Conservation (phyloP, 2,329 filamentous ascomycete species). For the Stemphylium beticola region DNA sequence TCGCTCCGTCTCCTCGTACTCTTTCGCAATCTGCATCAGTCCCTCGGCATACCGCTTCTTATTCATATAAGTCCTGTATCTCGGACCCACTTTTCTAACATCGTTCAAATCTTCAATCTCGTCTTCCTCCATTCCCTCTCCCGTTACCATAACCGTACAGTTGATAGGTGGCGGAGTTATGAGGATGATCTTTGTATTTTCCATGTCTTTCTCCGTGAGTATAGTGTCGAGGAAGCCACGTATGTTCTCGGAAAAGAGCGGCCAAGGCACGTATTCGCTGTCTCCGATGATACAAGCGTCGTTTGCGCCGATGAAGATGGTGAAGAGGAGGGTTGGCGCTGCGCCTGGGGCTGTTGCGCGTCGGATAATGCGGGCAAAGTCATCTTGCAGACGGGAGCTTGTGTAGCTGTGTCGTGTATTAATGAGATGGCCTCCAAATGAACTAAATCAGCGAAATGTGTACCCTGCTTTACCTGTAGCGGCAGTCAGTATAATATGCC, state of each 20-base stretch:
- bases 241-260: constrained; percentile 44
- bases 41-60: constrained; percentile 49
- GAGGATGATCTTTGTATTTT: constrained; percentile 45
- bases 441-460: background rate
- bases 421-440: background rate
- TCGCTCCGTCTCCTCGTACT: constrained; percentile 41
- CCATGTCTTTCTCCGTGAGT: constrained; percentile 36
- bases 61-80: constrained; percentile 45
- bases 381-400: constrained; percentile 26
- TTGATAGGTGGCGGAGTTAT: constrained; percentile 50
- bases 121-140: background rate
- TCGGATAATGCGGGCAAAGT: constrained; percentile 35
- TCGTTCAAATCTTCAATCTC: constrained; percentile 11
- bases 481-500: background rate
- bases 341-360: constrained; percentile 24
- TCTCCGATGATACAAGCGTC: constrained; percentile 43
- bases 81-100: constrained; percentile 21
- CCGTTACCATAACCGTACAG: constrained; percentile 15
- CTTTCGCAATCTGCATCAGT: constrained; percentile 44
- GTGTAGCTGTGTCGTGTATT: constrained; percentile 30
- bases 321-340: constrained; percentile 45
- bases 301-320: constrained; percentile 51
- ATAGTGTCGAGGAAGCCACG: constrained; percentile 45
- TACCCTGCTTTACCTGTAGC: constrained; percentile 34
- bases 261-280: constrained; percentile 40